Evolutionary conservation across 768 basidiomycete genomes (phyloP), one percentile per base, ranked within the genome.

Genomic region (Lyophyllum atratum): DNA sequence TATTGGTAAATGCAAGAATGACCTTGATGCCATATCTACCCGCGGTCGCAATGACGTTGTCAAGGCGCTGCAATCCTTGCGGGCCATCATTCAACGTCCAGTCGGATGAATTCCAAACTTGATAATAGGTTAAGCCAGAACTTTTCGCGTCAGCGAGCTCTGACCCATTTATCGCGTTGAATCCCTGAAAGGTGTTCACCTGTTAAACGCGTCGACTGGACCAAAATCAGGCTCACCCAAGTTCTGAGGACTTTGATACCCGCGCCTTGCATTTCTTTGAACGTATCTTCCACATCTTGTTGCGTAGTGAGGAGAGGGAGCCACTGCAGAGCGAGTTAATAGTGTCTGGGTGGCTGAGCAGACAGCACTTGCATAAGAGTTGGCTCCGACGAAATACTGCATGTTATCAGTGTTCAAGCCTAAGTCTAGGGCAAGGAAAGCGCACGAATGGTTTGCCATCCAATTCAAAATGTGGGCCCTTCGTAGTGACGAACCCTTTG

Each of bases 191-290:
- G 49, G 26, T 33, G 10, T 34, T 9, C 2, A 22, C 25, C 22
- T 21, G 19, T 40, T 21, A 49, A 19, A 34, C 39, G 49, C 11
- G 15, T 33, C 24, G 3, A 31, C 34, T 14, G 10, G 25, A 8
- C 33, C 29, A 24, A 10, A 17, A 9, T 31, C 15, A 10, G 48
- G 53, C 65, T 28, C 67, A 79, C 80, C 84, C 82, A 84, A 26
- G 82, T 85, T 21, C 83, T 72, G 29, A 84, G 69, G 21, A 84
- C 81, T 62, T 82, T 82, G 33, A 82, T 68, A 2, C 81, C 82
- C 1, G 77, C 75, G 39, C 62, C 58, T 57, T 72, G 72, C 80
- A 84, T 84, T 39, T 78, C 69, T 58, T 72, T 68, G 64, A 84
- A 79, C 0, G 82, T 83, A 17, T 67, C 60, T 43, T 80, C 76